Base-by-base conservation (phyloP, 768 basidiomycete genomes). In the Lactarius tabidus region DNA sequence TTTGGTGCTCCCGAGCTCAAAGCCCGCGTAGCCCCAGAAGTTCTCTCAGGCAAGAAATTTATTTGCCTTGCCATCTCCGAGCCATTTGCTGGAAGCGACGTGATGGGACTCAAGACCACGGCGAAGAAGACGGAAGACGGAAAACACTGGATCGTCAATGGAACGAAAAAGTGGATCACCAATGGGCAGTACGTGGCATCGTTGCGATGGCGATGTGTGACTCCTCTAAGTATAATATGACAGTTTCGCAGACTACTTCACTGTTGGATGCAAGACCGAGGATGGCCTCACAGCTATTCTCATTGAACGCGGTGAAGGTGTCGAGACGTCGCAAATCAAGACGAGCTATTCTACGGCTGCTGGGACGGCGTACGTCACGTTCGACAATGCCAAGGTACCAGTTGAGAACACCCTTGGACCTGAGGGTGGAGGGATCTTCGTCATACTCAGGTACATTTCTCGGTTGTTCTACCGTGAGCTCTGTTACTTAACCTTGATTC, bases 141-240 rank as follows among this genome's bases (percentile, higher is more conserved):
- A 33, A 90, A 90, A 74, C 79, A 86, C 69, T 93, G 87, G 86
- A 88, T 90, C 38, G 85, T 95, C 70, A 92, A 90, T 69, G 93
- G 90, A 59, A 89, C 86, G 66, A 93, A 93, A 82, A 91, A 91
- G 77, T 91, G 89, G 88, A 90, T 91, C 69, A 89, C 88, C n/a
- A 91, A 90, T 70, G 86, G 86, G 75, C 83, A 81, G 78, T 84
- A 66, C 75, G 79, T 75, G 20, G 28, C 38, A 43, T 3, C 0
- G 28, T 38, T 29, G 23, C 14, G 6, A 41, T 23, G 5, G 45
- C 57, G 59, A 15, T 12, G 35, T 35, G 31, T 26, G 12, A 52
- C 28, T n/a, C 15, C 43, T 35, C 51, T 60, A 65, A 57, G 51
- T 63, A 2, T 26, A 43, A 38, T 39, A 8, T 45, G 8, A 20